phyloP scores from a whole-genome alignment of 129 eudicot genomes.

The Flaveria linearis region DNA sequence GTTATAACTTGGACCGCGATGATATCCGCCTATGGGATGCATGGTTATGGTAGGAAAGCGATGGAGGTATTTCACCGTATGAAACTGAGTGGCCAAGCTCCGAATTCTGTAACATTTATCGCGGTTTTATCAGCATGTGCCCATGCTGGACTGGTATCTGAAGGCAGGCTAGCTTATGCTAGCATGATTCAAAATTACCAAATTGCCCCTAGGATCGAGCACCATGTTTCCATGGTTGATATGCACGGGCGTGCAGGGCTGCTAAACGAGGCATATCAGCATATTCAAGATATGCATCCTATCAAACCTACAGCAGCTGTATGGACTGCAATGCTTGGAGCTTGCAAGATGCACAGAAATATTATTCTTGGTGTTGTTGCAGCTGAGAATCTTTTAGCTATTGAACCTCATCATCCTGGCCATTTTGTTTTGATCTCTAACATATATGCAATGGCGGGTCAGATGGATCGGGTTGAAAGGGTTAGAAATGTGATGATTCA shows the following conservation, averaged over 20 bases:
- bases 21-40: slow-evolving; percentile 62
- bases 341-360: slow-evolving; percentile 69
- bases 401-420: slow-evolving; percentile 56
- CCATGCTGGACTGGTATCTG: slow-evolving; percentile 55
- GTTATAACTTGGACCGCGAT: slow-evolving; percentile 70
- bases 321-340: slow-evolving; percentile 75
- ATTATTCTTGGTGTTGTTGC: slow-evolving; percentile 53
- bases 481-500: slow-evolving; percentile 53
- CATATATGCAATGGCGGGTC: slow-evolving; percentile 61
- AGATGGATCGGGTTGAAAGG: slow-evolving; percentile 60
- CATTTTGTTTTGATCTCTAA: slow-evolving; percentile 65
- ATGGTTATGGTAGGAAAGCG: slow-evolving; percentile 63
- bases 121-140: slow-evolving; percentile 64
- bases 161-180: slow-evolving; percentile 46
- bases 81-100: slow-evolving; percentile 45
- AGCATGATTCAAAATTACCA: slow-evolving; percentile 45
- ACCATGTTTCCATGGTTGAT: slow-evolving; percentile 75
- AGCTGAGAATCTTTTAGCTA: slow-evolving; percentile 55
- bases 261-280: slow-evolving; percentile 48
- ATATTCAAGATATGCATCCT: slow-evolving; percentile 38
- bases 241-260: slow-evolving; percentile 66
- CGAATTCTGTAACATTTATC: slow-evolving; percentile 56
- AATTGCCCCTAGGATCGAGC: slow-evolving; percentile 47
- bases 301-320: slow-evolving; percentile 41
- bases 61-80: slow-evolving; percentile 48